phyloP scores from a whole-genome alignment of 176 grass and related monocot species.

The Hsuehochloa calcarea region DNA sequence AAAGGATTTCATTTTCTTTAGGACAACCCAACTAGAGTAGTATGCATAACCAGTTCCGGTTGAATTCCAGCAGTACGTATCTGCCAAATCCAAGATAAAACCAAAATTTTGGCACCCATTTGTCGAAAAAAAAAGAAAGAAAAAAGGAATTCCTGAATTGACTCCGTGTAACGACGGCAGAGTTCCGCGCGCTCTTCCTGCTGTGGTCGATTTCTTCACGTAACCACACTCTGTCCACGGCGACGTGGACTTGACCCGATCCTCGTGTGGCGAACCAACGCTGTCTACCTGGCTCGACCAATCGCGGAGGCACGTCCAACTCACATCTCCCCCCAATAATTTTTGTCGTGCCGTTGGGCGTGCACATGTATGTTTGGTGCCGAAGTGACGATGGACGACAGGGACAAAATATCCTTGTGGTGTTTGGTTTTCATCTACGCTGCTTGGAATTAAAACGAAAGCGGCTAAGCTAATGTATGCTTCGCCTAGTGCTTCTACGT shows the following conservation, averaged over 20 bases:
- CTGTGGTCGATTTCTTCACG: constrained; percentile 39
- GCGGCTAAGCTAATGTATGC: not conserved
- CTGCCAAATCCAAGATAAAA: not conserved
- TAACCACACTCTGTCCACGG: constrained; percentile 1
- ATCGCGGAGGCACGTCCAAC: constrained; percentile 20
- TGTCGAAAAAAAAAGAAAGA: no score
- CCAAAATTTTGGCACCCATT: not conserved
- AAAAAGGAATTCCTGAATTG: not conserved
- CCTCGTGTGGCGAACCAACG: constrained; percentile 46
- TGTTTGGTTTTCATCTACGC: not conserved
- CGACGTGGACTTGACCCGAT: not conserved
- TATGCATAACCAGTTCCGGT: not conserved
- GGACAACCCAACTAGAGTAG: not conserved
- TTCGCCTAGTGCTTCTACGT: no score
- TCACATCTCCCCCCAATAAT: constrained; percentile 24
- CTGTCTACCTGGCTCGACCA: constrained; percentile 22
- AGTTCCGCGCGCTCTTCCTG: not conserved
- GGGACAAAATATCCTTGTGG: not conserved
- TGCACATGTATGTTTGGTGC: constrained; percentile 7
- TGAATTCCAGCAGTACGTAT: not conserved
- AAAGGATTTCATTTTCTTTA: not conserved
- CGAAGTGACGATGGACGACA: not conserved
- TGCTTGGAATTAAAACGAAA: not conserved
- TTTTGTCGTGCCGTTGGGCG: not conserved
- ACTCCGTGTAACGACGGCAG: not conserved